A percentile compares a stretch with the other conserved stretches of the same genome.
Evolutionary conservation across 371 early-diverging fungal genomes (phyloP).

Genomic region (Phascolomyces articulosus): DNA sequence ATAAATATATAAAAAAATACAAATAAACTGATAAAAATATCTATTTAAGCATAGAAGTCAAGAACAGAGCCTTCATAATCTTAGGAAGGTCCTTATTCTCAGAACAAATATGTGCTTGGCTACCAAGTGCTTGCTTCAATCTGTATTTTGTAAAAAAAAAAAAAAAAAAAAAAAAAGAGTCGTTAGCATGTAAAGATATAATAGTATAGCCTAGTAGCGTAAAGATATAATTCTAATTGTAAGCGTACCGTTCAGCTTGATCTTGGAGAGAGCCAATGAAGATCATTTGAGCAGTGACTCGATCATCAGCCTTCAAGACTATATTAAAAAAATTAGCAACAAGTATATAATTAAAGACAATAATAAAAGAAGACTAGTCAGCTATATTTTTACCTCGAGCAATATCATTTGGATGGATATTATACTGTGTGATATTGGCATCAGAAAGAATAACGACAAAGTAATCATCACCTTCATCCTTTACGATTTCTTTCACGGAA

Average conservation of each 20-base stretch:
- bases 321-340: conserved; percentile 4
- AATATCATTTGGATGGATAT: conserved; percentile 75
- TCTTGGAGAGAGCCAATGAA: conserved; percentile 70
- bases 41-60: conserved; percentile 72
- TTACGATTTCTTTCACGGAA: conserved; percentile 72
- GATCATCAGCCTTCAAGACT: conserved; percentile 70
- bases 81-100: conserved; percentile 82
- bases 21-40: not conserved
- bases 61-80: conserved; percentile 79
- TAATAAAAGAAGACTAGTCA: too few species aligned
- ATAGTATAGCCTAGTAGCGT: too few species aligned
- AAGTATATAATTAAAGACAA: too few species aligned
- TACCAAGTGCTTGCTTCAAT: conserved; percentile 66
- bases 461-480: conserved; percentile 81
- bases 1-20: not conserved
- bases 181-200: not conserved
- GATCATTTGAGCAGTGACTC: conserved; percentile 73
- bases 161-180: not conserved
- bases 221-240: too few species aligned
- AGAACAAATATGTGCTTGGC: conserved; percentile 68
- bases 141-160: conserved; percentile 18
- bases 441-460: conserved; percentile 83
- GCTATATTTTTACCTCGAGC: conserved; percentile 73
- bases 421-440: conserved; percentile 86
- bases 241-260: conserved; percentile 69